phyloP scores from a whole-genome alignment of 1,139 yeast genomes.

The Debaryomyces coudertii region DNA sequence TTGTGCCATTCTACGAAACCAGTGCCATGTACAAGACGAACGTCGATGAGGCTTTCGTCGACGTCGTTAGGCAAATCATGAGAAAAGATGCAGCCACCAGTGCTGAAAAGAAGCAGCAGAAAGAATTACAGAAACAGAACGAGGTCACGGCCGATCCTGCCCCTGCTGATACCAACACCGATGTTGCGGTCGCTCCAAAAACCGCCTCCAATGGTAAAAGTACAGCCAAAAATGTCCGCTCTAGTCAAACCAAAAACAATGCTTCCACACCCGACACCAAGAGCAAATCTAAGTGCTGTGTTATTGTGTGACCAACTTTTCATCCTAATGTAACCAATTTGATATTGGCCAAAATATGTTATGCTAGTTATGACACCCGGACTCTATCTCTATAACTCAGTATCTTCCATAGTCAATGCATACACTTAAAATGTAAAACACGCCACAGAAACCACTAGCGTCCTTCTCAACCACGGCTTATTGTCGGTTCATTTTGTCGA shows the following conservation, averaged over 20 bases:
- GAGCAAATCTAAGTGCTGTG: conserved; percentile 23
- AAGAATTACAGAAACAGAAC: conserved; percentile 41
- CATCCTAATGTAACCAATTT: neutral
- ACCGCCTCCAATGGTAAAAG: neutral
- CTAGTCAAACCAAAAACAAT: conserved; percentile 3
- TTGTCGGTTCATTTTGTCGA: no score
- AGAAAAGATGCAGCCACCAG: conserved; percentile 63
- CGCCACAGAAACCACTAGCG: no score
- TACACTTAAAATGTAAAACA: neutral
- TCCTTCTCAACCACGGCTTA: no score
- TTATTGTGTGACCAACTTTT: conserved; percentile 18
- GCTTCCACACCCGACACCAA: conserved; percentile 11
- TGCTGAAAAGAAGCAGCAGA: conserved; percentile 52
- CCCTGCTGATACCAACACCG: conserved; percentile 8
- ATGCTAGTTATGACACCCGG: neutral
- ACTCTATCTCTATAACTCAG: neutral
- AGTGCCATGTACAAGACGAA: conserved; percentile 90
- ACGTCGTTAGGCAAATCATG: conserved; percentile 86
- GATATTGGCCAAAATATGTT: neutral
- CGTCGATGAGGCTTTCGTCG: conserved; percentile 88
- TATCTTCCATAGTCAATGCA: neutral
- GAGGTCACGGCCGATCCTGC: conserved; percentile 11
- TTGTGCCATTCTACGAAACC: conserved; percentile 90
- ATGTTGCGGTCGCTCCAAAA: neutral
- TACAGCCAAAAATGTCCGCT: neutral